Percentiles rank a stretch among this genome's conserved stretches.
Conservation (phyloP, 1,284 basidiomycete genomes). For the Pseudozyma pruni region DNA sequence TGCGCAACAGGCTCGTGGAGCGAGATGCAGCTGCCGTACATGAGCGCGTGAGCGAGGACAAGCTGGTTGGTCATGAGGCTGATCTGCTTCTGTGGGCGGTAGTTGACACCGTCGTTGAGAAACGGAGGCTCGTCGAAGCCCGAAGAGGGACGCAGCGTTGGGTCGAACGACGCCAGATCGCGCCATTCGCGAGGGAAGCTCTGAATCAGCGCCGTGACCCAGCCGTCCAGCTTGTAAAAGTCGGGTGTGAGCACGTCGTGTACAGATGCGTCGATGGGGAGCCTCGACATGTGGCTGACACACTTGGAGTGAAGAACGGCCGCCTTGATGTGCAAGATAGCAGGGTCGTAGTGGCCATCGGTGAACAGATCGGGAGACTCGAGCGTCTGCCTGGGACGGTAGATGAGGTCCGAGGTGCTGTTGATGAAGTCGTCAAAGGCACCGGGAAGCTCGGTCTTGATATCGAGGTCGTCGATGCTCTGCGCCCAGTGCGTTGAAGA, state of each 20-base stretch:
- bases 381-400: conserved; percentile 44
- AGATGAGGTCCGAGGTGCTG: conserved; percentile 25
- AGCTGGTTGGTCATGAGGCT: conserved; percentile 45
- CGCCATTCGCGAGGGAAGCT: conserved; percentile 45
- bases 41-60: conserved; percentile 41
- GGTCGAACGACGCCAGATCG: conserved; percentile 33
- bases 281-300: conserved; percentile 47
- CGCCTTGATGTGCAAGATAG: conserved; percentile 50
- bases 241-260: conserved; percentile 40
- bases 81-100: conserved; percentile 38
- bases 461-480: conserved; percentile 49
- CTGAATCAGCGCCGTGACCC: conserved; percentile 26
- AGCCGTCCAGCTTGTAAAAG: conserved; percentile 42
- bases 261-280: conserved; percentile 29
- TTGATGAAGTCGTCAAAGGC: conserved; percentile 52
- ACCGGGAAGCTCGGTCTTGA: conserved; percentile 50
- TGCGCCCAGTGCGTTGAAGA: conserved; percentile 53
- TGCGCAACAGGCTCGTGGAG: conserved; percentile 53
- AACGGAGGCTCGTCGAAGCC: conserved; percentile 30
- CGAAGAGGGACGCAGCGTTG: conserved; percentile 14
- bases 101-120: conserved; percentile 47
- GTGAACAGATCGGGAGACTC: conserved; percentile 50
- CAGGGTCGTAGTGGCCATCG: conserved; percentile 43
- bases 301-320: conserved; percentile 42
- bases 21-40: conserved; percentile 42